These are phyloP conservation scores for Eimeria praecox DNA, from an alignment of 169 alveolate species.

Conservation along the genomic window DNA sequence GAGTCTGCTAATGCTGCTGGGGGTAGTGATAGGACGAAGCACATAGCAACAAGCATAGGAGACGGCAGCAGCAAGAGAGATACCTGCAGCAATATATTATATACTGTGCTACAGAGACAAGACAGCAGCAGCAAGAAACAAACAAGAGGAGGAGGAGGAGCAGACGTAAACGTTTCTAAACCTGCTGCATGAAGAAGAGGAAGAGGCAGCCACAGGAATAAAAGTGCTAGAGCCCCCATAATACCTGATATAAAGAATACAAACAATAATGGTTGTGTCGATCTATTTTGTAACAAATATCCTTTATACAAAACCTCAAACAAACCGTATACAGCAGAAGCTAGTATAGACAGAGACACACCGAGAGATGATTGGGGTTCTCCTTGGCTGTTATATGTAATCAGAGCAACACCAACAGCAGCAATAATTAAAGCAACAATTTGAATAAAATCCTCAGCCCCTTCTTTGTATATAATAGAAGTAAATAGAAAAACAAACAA, in stretches of 20 bases:
- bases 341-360: not conserved
- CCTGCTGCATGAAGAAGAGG: conserved; percentile 10
- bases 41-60: conserved; percentile 75
- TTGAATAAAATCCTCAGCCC: conserved; percentile 18
- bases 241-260: conserved; percentile 50
- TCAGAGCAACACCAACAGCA: conserved; percentile 74
- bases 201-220: conserved; percentile 71
- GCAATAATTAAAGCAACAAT: conserved; percentile 61
- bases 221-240: conserved; percentile 57
- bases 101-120: conserved; percentile 40
- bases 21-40: conserved; percentile 71
- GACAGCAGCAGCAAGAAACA: conserved; percentile 36
- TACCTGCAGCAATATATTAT: conserved; percentile 51
- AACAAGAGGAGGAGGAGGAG: conserved; percentile 44
- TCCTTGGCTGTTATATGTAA: conserved; percentile 73
- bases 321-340: conserved; percentile 63
- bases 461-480: conserved; percentile 10
- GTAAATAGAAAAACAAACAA: conserved; percentile 73
- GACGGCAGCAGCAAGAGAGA: conserved; percentile 76
- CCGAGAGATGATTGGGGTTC: conserved; percentile 77
- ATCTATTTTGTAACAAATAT: conserved; percentile 26
- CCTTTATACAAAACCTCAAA: conserved; percentile 75
- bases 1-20: conserved; percentile 74
- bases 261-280: conserved; percentile 50
- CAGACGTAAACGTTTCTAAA: conserved; percentile 28